A percentile compares a stretch with the other conserved stretches of the same genome.
phyloP scores from a whole-genome alignment of 148 eudicot species.

The Drosera capensis region DNA sequence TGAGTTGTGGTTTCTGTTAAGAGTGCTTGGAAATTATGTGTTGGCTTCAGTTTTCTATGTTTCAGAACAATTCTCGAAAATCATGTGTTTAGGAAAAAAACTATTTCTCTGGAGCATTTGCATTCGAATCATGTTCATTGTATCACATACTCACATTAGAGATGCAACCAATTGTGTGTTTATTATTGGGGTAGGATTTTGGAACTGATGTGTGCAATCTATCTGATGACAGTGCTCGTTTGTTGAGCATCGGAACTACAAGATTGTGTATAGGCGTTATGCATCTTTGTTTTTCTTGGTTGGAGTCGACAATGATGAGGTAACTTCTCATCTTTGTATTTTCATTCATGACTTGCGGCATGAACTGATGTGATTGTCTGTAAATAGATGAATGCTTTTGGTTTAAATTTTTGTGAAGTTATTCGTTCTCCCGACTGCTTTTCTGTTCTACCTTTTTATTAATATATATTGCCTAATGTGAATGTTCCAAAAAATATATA shows the following conservation, averaged over 20 bases:
- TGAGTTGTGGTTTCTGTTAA: too few species aligned
- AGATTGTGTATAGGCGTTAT: conserved; percentile 90
- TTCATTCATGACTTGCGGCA: background rate
- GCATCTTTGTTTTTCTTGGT: conserved; percentile 96
- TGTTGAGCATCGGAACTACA: conserved; percentile 99
- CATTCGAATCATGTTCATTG: too few species aligned
- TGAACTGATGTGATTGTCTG: background rate
- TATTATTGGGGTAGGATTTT: too few species aligned
- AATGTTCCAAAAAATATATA: conserved; percentile 16
- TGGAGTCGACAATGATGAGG: conserved; percentile 98
- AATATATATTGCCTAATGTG: conserved; percentile 15
- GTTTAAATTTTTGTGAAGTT: too few species aligned
- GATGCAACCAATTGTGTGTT: background rate
- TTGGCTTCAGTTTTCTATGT: too few species aligned
- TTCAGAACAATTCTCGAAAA: too few species aligned
- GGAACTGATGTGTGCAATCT: too few species aligned
- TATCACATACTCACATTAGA: too few species aligned
- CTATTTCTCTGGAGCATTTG: too few species aligned
- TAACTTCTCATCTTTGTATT: conserved; percentile 22
- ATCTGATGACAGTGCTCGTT: conserved; percentile 68
- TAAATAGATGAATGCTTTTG: too few species aligned
- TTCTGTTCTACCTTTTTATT: background rate
- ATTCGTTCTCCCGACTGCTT: background rate
- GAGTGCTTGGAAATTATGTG: too few species aligned
- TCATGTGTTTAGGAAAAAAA: too few species aligned